phyloP scores from a whole-genome alignment of 1,139 yeast species.

The Lizanozyma gosingica region DNA sequence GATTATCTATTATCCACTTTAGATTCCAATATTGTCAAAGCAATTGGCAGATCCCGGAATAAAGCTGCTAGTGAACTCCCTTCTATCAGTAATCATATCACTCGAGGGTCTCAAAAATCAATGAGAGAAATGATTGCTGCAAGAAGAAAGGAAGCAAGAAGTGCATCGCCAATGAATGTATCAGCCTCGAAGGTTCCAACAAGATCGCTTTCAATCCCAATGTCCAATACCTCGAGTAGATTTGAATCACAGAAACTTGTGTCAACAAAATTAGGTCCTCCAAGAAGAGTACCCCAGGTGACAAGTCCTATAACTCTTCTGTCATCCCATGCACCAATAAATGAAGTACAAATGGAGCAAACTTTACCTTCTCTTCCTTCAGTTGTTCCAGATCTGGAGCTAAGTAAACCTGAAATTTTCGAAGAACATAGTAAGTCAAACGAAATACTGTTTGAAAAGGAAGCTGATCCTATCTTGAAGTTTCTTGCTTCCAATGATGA shows the following conservation, averaged over 20 bases:
- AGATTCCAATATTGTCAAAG: conserved; percentile 29
- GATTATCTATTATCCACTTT: conserved; percentile 43
- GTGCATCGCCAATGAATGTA: background rate
- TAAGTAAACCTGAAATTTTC: background rate
- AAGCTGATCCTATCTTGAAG: conserved; percentile 27
- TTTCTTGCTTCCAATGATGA: conserved; percentile 25
- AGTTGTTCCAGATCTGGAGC: background rate
- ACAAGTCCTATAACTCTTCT: background rate
- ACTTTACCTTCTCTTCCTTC: background rate
- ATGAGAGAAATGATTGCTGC: background rate
- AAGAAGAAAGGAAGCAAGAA: background rate
- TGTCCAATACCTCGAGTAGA: background rate
- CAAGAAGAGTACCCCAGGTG: background rate
- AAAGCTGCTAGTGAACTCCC: conserved; percentile 4
- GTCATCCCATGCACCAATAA: background rate
- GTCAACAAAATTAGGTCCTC: background rate
- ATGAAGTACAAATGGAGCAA: background rate
- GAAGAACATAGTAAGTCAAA: background rate
- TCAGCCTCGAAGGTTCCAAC: background rate
- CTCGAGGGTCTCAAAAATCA: background rate
- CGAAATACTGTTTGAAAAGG: conserved; percentile 13
- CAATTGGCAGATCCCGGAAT: conserved; percentile 44
- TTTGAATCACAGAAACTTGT: background rate
- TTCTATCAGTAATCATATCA: conserved; percentile 4
- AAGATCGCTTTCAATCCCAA: background rate